These are phyloP conservation scores for Penicillium sp. DNA, from an alignment of 2,329 filamentous ascomycete genomes.

Conservation along the genomic window DNA sequence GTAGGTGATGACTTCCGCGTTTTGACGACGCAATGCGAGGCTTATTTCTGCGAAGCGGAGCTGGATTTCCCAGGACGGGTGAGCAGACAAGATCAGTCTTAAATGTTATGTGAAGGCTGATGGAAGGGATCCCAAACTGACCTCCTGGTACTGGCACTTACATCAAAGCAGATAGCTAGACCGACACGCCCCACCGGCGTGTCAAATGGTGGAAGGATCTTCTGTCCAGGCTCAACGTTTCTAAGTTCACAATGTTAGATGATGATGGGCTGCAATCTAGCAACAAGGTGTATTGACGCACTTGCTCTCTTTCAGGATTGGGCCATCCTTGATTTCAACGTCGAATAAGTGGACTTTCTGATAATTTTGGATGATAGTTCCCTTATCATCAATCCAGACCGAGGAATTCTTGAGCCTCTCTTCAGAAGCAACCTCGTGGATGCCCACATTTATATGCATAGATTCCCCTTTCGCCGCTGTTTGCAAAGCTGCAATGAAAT, in stretches of 20 bases:
- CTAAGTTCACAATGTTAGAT: conserved; percentile 24
- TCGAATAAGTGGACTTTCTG: conserved; percentile 94
- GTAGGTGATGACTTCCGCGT: conserved; percentile 78
- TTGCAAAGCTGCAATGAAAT: conserved; percentile 76
- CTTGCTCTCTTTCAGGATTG: conserved; percentile 63
- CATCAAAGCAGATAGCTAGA: conserved; percentile 84
- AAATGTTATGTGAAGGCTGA: neutral
- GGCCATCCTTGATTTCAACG: conserved; percentile 60
- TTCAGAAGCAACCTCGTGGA: conserved; percentile 70
- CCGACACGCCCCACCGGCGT: conserved; percentile 75
- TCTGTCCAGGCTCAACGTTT: conserved; percentile 68
- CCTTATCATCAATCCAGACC: conserved; percentile 66
- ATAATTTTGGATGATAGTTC: conserved; percentile 66
- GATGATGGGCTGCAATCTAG: neutral
- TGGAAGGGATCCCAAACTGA: neutral
- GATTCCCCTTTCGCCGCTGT: conserved; percentile 64
- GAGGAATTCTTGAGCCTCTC: conserved; percentile 63
- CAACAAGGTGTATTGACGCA: conserved; percentile 26
- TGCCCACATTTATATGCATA: conserved; percentile 80
- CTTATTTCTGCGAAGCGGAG: conserved; percentile 78
- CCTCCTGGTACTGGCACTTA: conserved; percentile 33
- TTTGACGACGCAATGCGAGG: conserved; percentile 64
- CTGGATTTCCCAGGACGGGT: conserved; percentile 31
- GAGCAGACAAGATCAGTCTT: neutral
- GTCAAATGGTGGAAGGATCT: conserved; percentile 70